Conservation (phyloP, 768 basidiomycete genomes). For the Podaxis carcinomalis region DNA sequence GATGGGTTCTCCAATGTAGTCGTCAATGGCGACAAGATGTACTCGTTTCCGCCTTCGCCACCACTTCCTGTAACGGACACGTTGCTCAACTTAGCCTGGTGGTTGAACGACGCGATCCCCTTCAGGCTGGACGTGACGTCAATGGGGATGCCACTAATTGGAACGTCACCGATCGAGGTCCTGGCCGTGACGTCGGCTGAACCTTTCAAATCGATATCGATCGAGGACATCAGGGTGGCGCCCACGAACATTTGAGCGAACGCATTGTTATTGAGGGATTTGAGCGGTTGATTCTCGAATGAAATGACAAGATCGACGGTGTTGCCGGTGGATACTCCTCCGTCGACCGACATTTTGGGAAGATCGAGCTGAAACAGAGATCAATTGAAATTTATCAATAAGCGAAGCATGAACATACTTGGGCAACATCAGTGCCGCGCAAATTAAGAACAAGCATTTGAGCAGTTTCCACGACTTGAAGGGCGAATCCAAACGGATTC, state of each 20-base stretch:
- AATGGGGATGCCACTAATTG: constrained; percentile 62
- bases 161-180: constrained; percentile 62
- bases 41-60: constrained; percentile 55
- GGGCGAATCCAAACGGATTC: constrained; percentile 74
- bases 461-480: constrained; percentile 56
- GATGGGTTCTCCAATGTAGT: constrained; percentile 63
- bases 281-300: constrained; percentile 53
- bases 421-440: constrained; percentile 46
- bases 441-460: constrained; percentile 50
- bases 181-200: constrained; percentile 53
- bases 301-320: constrained; percentile 53
- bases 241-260: constrained; percentile 56
- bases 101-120: constrained; percentile 59
- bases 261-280: constrained; percentile 47
- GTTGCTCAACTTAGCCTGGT: constrained; percentile 46
- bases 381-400: neutral
- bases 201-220: constrained; percentile 50
- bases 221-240: constrained; percentile 44
- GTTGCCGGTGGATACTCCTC: constrained; percentile 70
- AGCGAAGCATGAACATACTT: constrained; percentile 30
- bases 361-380: constrained; percentile 39
- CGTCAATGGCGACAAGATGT: constrained; percentile 52
- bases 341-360: constrained; percentile 42
- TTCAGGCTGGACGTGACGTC: constrained; percentile 52
- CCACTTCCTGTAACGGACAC: constrained; percentile 64